Percentiles rank a stretch among this genome's conserved stretches.
Evolutionary conservation across 805 yeast genomes (phyloP).

Genomic region (Kregervanrija delftensis): DNA sequence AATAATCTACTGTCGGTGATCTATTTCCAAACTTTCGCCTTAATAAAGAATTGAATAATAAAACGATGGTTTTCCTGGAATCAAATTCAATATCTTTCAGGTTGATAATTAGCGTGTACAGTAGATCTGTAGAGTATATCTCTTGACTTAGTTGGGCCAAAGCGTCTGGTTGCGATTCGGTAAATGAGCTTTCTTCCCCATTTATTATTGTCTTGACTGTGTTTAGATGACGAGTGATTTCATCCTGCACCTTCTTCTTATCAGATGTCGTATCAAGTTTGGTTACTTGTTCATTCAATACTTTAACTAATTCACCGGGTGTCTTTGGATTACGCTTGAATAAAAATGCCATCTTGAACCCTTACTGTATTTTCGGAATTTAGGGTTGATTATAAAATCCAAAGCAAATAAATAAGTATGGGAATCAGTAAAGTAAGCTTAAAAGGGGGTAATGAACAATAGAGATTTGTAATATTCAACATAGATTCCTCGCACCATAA

Average conservation of each 20-base stretch:
- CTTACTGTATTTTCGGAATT: too few relatives aligned
- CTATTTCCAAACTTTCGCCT: slow-evolving; percentile 71
- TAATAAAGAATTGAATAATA: slow-evolving; percentile 67
- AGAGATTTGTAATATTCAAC: too few relatives aligned
- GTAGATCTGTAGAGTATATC: slow-evolving; percentile 62
- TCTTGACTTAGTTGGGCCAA: slow-evolving; percentile 75
- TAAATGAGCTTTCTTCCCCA: slow-evolving; percentile 33
- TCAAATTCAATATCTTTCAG: slow-evolving; percentile 78
- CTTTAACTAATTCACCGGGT: slow-evolving; percentile 75
- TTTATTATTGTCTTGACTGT: slow-evolving; percentile 57
- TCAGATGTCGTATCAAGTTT: slow-evolving; percentile 47
- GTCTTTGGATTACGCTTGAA: slow-evolving; percentile 89
- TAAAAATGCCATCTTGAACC: slow-evolving; percentile 65
- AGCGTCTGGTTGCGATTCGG: slow-evolving; percentile 56
- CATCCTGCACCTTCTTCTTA: slow-evolving; percentile 55
- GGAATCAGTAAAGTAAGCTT: too few relatives aligned
- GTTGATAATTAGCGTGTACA: slow-evolving; percentile 52
- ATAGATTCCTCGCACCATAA: too few relatives aligned
- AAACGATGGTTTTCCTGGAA: slow-evolving; percentile 74
- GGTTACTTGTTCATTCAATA: slow-evolving; percentile 63
- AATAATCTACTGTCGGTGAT: slow-evolving; percentile 82
- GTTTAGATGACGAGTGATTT: slow-evolving; percentile 54
- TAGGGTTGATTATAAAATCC: too few relatives aligned
- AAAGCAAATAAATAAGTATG: too few relatives aligned
- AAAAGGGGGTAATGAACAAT: too few relatives aligned